A percentile compares a stretch with the other conserved stretches of the same genome.
Evolutionary conservation across 306 rosid genomes (phyloP).

Genomic region (Glycyrrhiza uralensis): DNA sequence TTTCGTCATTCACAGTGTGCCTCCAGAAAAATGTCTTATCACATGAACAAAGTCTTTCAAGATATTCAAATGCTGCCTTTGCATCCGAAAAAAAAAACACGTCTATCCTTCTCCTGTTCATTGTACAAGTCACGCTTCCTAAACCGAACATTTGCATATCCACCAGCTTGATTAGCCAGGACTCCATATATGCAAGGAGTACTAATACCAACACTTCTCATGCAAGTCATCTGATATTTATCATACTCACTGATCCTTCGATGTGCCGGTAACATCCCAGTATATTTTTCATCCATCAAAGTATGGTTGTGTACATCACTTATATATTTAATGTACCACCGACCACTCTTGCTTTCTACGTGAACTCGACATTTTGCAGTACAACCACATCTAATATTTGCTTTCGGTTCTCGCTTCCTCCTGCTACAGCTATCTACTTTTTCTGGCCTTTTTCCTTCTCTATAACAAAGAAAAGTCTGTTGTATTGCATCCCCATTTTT

Average conservation of each 20-base stretch:
- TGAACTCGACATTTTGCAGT: not conserved
- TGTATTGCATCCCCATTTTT: not conserved
- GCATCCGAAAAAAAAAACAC: not conserved
- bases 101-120: not conserved
- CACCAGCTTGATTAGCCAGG: too few species aligned
- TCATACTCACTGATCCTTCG: too few species aligned
- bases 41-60: not conserved
- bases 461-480: not conserved
- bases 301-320: not conserved
- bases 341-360: not conserved
- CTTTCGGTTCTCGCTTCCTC: not conserved
- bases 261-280: not conserved
- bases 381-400: not conserved
- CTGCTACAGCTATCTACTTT: too few species aligned
- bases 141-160: too few species aligned
- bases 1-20: not conserved
- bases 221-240: too few species aligned
- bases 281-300: not conserved
- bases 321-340: not conserved
- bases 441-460: not conserved
- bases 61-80: not conserved
- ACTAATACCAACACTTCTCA: too few species aligned
- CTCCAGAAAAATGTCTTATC: too few species aligned
- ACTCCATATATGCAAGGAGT: too few species aligned
- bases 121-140: too few species aligned